phyloP scores from a whole-genome alignment of 352 stramenopile species.

The Globisporangium paddicum region DNA sequence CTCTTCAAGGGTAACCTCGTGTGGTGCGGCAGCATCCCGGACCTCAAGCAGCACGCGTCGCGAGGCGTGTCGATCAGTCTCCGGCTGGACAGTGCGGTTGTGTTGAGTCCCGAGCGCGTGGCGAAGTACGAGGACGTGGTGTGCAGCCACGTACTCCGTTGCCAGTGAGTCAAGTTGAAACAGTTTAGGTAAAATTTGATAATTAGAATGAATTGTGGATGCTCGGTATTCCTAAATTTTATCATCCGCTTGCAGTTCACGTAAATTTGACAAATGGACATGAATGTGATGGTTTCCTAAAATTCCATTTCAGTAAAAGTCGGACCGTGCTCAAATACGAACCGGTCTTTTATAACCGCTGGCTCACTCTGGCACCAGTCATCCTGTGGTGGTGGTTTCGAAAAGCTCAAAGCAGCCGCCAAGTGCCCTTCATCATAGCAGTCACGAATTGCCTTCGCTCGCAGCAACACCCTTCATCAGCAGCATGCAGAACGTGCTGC shows the following conservation, averaged over 20 bases:
- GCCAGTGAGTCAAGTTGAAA: no score
- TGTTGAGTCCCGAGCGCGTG: slow-evolving; percentile 41
- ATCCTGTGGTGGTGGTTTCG: slow-evolving; percentile 3
- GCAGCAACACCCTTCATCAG: neutral
- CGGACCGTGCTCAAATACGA: no score
- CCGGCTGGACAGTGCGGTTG: slow-evolving; percentile 34
- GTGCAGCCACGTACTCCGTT: slow-evolving; percentile 14
- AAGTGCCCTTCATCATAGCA: neutral
- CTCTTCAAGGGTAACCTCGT: slow-evolving; percentile 67
- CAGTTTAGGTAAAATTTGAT: no score
- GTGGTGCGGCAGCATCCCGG: slow-evolving; percentile 73
- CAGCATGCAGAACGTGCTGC: neutral
- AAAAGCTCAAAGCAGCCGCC: neutral
- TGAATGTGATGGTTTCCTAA: no score
- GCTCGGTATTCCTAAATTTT: no score
- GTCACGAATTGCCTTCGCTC: slow-evolving; percentile 9
- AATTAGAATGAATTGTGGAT: no score
- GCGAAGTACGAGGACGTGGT: slow-evolving; percentile 43
- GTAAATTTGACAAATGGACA: no score
- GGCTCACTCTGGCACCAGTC: slow-evolving; percentile 3
- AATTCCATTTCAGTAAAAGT: no score
- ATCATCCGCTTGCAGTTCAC: no score
- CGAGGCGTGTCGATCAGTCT: slow-evolving; percentile 69
- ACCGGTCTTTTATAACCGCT: slow-evolving; percentile 5
- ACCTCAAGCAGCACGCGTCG: slow-evolving; percentile 69